Percentiles rank a stretch among this genome's conserved stretches.
phyloP scores from a whole-genome alignment of 2,329 filamentous ascomycete genomes.

The Passalora sequoiae region DNA sequence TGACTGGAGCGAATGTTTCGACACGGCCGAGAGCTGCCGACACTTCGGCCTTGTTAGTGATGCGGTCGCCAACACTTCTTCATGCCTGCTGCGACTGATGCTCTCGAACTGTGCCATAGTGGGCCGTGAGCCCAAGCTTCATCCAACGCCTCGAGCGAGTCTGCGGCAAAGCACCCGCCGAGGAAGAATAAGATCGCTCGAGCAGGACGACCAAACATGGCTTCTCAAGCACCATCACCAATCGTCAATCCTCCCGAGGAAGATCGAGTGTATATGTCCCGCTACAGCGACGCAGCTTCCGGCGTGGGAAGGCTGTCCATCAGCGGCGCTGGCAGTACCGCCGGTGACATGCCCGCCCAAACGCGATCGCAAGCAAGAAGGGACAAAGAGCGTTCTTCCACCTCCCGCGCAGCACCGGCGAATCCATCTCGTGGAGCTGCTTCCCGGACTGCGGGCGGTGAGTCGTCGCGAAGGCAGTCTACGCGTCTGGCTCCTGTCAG shows the following conservation, averaged over 20 bases:
- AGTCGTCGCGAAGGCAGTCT: slow-evolving; percentile 1
- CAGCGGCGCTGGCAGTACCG: slow-evolving; percentile 1
- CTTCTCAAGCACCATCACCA: slow-evolving; percentile 7
- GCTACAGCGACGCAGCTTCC: slow-evolving; percentile 16
- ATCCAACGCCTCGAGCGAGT: slow-evolving; percentile 1
- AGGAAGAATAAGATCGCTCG: slow-evolving; percentile 1
- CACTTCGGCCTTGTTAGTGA: slow-evolving; percentile 16
- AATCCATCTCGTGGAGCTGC: neutral
- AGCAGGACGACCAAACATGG: neutral
- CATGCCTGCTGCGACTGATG: too few species aligned
- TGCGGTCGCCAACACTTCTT: slow-evolving; percentile 7
- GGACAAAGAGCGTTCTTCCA: slow-evolving; percentile 4
- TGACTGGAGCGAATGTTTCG: slow-evolving; percentile 14
- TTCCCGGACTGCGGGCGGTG: neutral
- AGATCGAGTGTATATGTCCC: slow-evolving; percentile 16
- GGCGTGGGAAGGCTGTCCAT: slow-evolving; percentile 12
- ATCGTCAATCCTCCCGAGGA: slow-evolving; percentile 10
- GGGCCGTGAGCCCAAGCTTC: neutral
- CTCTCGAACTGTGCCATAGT: slow-evolving; percentile 6
- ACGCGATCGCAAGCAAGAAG: slow-evolving; percentile 15
- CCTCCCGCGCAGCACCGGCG: neutral
- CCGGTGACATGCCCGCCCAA: slow-evolving; percentile 14
- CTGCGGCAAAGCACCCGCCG: slow-evolving; percentile 7
- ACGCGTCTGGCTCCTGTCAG: neutral
- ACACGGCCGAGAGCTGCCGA: slow-evolving; percentile 15